phyloP scores from a whole-genome alignment of 768 basidiomycete genomes.

The Phaeotremella skinneri region DNA sequence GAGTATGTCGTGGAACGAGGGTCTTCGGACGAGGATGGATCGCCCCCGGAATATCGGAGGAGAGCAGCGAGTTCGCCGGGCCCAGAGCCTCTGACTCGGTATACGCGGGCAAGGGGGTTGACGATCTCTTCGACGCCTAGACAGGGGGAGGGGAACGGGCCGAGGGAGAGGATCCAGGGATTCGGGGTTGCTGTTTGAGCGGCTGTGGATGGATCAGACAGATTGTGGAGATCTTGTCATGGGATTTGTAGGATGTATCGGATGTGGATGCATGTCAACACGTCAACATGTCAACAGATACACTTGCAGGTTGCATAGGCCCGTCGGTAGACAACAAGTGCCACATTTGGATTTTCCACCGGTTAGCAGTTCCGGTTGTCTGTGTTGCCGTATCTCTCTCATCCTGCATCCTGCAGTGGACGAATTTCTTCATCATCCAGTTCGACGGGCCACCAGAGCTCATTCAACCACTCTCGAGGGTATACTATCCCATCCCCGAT shows the following conservation, averaged over 20 bases:
- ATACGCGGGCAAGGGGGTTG: constrained; percentile 6
- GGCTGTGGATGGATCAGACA: no score
- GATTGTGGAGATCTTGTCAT: no score
- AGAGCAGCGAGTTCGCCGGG: constrained; percentile 12
- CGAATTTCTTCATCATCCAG: not conserved
- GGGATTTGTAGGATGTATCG: not conserved
- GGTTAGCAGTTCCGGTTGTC: not conserved
- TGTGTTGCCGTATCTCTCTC: not conserved
- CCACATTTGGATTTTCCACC: not conserved
- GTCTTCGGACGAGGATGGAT: not conserved
- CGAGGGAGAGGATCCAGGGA: not conserved
- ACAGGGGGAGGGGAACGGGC: not conserved
- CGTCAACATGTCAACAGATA: no score
- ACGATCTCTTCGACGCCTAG: constrained; percentile 7
- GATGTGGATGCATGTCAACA: not conserved
- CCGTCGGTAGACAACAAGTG: no score
- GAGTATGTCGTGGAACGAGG: not conserved
- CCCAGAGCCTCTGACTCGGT: constrained; percentile 5
- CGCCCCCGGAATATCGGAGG: not conserved
- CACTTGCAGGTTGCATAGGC: no score
- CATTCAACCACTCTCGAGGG: no score
- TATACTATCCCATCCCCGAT: no score
- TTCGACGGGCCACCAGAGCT: no score
- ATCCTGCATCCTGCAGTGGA: not conserved
- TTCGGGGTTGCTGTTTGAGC: constrained; percentile 1